Evolutionary conservation across 1,139 yeast species (phyloP), one percentile per base, ranked within the genome.

Genomic region (Candida freyschussii): DNA sequence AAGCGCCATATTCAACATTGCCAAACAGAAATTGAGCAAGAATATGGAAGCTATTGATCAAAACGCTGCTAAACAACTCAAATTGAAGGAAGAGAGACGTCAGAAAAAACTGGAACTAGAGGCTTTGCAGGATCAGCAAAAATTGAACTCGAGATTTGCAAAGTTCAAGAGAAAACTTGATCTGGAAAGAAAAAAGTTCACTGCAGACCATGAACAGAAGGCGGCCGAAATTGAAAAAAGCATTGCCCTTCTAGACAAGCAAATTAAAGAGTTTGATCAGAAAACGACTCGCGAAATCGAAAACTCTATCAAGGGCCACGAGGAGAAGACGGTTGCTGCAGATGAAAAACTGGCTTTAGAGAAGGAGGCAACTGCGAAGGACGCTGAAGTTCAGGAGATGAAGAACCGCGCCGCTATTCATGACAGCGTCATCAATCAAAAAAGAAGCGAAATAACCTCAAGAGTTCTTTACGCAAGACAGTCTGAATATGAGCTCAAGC

Each of bases 141-240:
- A 48, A 26, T 21, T 43, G 13, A 44, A 47, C 28, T 47, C 53
- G 6, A 48, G 28, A 23, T 46, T 51, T 30, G 37, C 45, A 13
- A 50, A 41, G 21, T 53, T 45, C 39, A 50, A 55, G 39, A 41
- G 40, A 38, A 51, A 51, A 37, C 29, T 48, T 16, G 55, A 48
- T 13, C 18, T 38, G 6, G 53, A 50, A 24, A 44, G 40, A 29
- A 43, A 37, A 23, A 36, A 37, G n/a, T 44, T 44, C 27, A 24
- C 17, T 21, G 41, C 36, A 12, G 35, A 39, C 7, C 49, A 58
- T 22, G 54, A 48, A 10, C 52, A 48, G 12, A 46, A 49, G 30
- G 55, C 62, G 31, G 50, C 57, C 12, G 65, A 60, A 30, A 47
- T 62, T 27, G 54, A 50, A 23, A 31, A 32, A 6, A 39, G 50